phyloP scores from a whole-genome alignment of 805 yeast genomes.

The Yamadazyma scolyti region DNA sequence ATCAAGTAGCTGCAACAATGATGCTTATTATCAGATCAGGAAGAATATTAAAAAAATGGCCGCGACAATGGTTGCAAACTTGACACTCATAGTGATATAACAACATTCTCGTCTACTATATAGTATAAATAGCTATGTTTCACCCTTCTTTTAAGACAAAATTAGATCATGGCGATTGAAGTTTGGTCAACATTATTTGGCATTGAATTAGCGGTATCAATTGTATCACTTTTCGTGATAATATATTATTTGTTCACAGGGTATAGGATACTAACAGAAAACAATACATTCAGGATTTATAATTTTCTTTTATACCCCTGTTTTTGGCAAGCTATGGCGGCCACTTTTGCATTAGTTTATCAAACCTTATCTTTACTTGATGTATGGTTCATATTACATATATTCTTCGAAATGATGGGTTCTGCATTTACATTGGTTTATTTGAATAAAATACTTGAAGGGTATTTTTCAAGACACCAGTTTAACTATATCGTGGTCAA shows the following conservation, averaged over 20 bases:
- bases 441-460: slow-evolving; percentile 4
- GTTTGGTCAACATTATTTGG: slow-evolving; percentile 7
- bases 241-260: slow-evolving; percentile 3
- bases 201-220: slow-evolving; percentile 5
- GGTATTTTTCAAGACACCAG: background rate
- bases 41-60: too few species aligned
- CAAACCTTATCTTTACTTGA: slow-evolving; percentile 3
- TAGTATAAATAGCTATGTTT: too few species aligned
- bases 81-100: too few species aligned
- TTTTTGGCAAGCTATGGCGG: slow-evolving; percentile 8
- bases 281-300: slow-evolving; percentile 2
- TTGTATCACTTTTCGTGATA: slow-evolving; percentile 1
- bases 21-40: too few species aligned
- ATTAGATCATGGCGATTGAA: too few species aligned
- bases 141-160: too few species aligned
- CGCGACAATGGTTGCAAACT: too few species aligned
- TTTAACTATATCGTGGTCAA: background rate
- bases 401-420: slow-evolving; percentile 9
- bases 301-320: slow-evolving; percentile 6
- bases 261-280: slow-evolving; percentile 1
- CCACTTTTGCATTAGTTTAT: slow-evolving; percentile 6
- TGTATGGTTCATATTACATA: slow-evolving; percentile 8
- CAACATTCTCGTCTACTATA: too few species aligned
- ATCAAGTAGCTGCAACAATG: too few species aligned
- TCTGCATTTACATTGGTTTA: slow-evolving; percentile 4